phyloP scores from a whole-genome alignment of 495 filamentous ascomycete genomes.

The Aspergillus steynii region DNA sequence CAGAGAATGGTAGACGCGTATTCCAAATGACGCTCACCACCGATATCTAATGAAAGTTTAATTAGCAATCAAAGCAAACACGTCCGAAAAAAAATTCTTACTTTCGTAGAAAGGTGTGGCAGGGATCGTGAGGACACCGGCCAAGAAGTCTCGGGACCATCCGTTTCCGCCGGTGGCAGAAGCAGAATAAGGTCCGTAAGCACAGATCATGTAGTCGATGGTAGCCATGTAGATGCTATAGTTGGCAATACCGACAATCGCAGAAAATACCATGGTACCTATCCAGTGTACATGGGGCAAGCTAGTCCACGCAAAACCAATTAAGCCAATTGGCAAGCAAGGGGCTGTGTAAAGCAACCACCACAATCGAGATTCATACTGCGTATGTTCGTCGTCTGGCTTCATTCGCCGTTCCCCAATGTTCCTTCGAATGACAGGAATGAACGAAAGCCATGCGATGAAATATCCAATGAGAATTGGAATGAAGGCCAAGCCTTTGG shows the following conservation, averaged over 20 bases:
- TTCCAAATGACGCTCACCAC: conserved; percentile 59
- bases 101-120: conserved; percentile 68
- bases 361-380: conserved; percentile 63
- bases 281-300: conserved; percentile 65
- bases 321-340: conserved; percentile 58
- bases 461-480: conserved; percentile 62
- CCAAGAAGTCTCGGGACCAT: conserved; percentile 78
- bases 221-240: conserved; percentile 74
- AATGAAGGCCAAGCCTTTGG: conserved; percentile 56
- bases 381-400: conserved; percentile 54
- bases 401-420: conserved; percentile 43
- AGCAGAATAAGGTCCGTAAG: conserved; percentile 71
- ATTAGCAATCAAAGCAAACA: not conserved
- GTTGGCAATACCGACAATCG: conserved; percentile 69
- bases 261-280: conserved; percentile 60
- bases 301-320: conserved; percentile 65
- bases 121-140: conserved; percentile 73
- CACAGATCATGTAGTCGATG: conserved; percentile 73
- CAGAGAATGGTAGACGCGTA: conserved; percentile 72
- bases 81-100: conserved; percentile 25
- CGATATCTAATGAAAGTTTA: conserved; percentile 51
- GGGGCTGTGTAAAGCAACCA: conserved; percentile 59
- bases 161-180: conserved; percentile 74
- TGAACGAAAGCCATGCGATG: conserved; percentile 54
- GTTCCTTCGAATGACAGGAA: conserved; percentile 56